Conservation (phyloP, 257 asterid species). For the Solanum sejunctum region DNA sequence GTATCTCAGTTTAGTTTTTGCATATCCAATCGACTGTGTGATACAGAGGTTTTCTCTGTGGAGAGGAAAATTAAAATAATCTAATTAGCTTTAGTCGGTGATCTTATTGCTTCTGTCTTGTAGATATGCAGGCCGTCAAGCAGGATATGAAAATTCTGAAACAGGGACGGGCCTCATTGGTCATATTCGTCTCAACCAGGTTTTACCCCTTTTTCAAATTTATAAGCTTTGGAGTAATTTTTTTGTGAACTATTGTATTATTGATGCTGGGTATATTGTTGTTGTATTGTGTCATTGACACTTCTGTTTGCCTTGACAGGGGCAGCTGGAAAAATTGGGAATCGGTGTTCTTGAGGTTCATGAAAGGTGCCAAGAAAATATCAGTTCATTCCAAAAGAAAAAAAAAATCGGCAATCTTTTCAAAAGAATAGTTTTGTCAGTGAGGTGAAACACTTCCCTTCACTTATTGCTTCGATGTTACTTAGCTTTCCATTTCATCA, state of each 20-base stretch:
- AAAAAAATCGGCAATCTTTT: conserved; percentile 53
- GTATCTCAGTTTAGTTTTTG: neutral
- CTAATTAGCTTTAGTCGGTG: neutral
- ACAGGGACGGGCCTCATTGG: conserved; percentile 63
- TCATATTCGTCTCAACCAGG: conserved; percentile 87
- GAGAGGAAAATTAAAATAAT: neutral
- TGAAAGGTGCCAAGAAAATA: conserved; percentile 56
- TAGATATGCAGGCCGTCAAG: conserved; percentile 54
- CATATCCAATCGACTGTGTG: neutral
- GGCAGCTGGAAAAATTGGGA: conserved; percentile 31
- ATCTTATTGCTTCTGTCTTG: conserved; percentile 1
- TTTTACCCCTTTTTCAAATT: conserved; percentile 8
- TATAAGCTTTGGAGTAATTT: neutral
- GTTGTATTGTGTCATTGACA: neutral
- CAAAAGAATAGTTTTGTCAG: conserved; percentile 44
- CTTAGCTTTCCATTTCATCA: neutral
- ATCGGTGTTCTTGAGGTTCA: conserved; percentile 42
- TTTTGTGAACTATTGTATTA: conserved; percentile 11
- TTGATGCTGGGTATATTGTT: neutral
- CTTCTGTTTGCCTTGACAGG: conserved; percentile 31
- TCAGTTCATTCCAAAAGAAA: conserved; percentile 40
- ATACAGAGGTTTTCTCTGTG: neutral
- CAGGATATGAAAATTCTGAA: conserved; percentile 24
- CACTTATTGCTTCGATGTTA: neutral
- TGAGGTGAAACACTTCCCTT: conserved; percentile 30